phyloP scores from a whole-genome alignment of 108 stramenopile species.

The Asterionellopsis glacialis region DNA sequence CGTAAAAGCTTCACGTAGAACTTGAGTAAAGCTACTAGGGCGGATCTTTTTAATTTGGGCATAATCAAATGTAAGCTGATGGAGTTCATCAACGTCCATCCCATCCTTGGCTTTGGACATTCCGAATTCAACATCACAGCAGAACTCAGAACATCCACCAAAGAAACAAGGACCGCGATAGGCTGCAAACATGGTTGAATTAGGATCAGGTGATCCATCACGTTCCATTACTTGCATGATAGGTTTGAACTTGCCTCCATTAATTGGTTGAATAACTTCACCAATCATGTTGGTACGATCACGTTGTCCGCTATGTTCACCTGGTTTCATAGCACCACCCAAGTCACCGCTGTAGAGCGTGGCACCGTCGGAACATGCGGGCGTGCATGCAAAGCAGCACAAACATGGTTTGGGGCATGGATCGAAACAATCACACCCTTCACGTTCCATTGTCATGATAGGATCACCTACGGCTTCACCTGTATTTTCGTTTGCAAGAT shows the following conservation, averaged over 20 bases:
- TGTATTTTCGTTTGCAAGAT: too few relatives aligned
- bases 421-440: conserved; percentile 24
- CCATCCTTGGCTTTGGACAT: conserved; percentile 2
- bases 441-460: conserved; percentile 24
- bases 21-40: conserved; percentile 9
- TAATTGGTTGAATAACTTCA: conserved; percentile 17
- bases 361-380: conserved; percentile 14
- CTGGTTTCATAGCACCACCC: conserved; percentile 7
- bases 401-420: conserved; percentile 15
- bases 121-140: conserved; percentile 25
- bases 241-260: conserved; percentile 23
- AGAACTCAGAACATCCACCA: conserved; percentile 37
- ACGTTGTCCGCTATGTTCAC: conserved; percentile 8
- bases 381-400: conserved; percentile 22
- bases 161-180: conserved; percentile 21
- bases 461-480: too few relatives aligned
- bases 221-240: conserved; percentile 20
- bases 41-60: conserved; percentile 9
- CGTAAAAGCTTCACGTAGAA: conserved; percentile 8
- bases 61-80: conserved; percentile 5
- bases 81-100: conserved; percentile 1
- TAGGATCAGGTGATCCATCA: conserved; percentile 2
- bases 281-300: conserved; percentile 6
- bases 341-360: conserved; percentile 18
- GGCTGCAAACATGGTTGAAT: conserved; percentile 19